Evolutionary conservation across 345 rosid genomes (phyloP).

Genomic region (Melaleuca alternifolia): DNA sequence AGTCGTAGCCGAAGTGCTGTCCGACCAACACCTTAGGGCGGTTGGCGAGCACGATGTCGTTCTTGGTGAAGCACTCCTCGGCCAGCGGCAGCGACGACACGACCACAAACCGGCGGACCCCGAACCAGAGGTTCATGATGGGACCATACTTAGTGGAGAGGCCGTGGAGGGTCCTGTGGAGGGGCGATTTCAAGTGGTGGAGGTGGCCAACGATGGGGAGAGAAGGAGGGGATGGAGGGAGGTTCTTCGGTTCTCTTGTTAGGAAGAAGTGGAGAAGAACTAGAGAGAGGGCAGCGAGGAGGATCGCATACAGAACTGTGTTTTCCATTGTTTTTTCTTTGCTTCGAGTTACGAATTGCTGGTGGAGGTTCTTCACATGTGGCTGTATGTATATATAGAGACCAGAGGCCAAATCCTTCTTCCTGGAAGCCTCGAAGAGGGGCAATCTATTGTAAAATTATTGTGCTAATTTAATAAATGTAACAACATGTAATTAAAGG

Average conservation of each 20-base stretch:
- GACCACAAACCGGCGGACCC: too few species aligned
- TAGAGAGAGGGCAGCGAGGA: not conserved
- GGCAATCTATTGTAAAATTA: not conserved
- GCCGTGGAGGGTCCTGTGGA: slow-evolving; percentile 16
- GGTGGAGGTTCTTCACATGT: not conserved
- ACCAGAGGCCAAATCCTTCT: not conserved
- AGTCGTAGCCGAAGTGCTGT: slow-evolving; percentile 28
- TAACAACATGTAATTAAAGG: too few species aligned
- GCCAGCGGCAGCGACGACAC: too few species aligned
- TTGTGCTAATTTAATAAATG: too few species aligned
- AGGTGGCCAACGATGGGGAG: slow-evolving; percentile 35
- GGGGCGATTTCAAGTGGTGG: slow-evolving; percentile 15
- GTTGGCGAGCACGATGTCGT: too few species aligned
- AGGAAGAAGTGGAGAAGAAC: not conserved
- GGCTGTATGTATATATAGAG: not conserved
- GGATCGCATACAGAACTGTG: not conserved
- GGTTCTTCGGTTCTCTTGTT: not conserved
- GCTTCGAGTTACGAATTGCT: not conserved
- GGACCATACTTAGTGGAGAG: slow-evolving; percentile 27
- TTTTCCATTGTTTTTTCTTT: not conserved
- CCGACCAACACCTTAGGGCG: slow-evolving; percentile 18
- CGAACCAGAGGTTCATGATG: slow-evolving; percentile 26
- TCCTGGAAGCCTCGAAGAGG: not conserved
- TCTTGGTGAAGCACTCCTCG: too few species aligned
- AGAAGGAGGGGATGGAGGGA: slow-evolving; percentile 26